Evolutionary conservation across 2,329 filamentous ascomycete genomes (phyloP).

Genomic region (Boeremia lycopersici): DNA sequence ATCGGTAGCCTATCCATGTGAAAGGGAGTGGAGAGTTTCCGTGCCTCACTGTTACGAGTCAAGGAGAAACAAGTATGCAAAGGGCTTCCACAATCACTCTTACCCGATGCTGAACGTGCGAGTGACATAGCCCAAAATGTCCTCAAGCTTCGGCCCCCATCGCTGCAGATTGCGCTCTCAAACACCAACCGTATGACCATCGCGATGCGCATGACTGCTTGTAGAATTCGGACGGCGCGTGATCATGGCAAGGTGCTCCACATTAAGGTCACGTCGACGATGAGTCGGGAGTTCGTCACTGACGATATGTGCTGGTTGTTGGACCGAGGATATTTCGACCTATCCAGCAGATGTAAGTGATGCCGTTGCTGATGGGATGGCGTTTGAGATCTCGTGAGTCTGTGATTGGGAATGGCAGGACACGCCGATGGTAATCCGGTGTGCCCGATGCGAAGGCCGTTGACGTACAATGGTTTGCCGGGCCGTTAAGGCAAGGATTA

Average conservation of each 20-base stretch:
- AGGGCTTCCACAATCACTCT: neutral
- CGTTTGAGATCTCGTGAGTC: neutral
- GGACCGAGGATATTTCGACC: neutral
- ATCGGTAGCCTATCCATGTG: neutral
- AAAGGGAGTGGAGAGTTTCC: neutral
- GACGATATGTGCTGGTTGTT: neutral
- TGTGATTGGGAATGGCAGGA: neutral
- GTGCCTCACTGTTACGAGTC: neutral
- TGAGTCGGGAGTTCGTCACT: neutral
- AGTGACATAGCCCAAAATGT: neutral
- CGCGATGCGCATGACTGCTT: neutral
- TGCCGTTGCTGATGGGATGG: neutral
- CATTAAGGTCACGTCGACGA: neutral
- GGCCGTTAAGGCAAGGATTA: neutral
- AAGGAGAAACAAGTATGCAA: neutral
- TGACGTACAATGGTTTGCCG: conserved; percentile 3
- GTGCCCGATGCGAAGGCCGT: neutral
- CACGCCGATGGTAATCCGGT: neutral
- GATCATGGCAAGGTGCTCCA: neutral
- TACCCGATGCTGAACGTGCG: neutral
- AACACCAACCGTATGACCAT: neutral
- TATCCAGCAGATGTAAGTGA: neutral
- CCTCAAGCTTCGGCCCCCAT: neutral
- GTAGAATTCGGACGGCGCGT: neutral
- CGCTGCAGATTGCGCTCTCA: neutral